Evolutionary conservation across 305 asterid species (phyloP).

Genomic region (Fraxinus paxiana): DNA sequence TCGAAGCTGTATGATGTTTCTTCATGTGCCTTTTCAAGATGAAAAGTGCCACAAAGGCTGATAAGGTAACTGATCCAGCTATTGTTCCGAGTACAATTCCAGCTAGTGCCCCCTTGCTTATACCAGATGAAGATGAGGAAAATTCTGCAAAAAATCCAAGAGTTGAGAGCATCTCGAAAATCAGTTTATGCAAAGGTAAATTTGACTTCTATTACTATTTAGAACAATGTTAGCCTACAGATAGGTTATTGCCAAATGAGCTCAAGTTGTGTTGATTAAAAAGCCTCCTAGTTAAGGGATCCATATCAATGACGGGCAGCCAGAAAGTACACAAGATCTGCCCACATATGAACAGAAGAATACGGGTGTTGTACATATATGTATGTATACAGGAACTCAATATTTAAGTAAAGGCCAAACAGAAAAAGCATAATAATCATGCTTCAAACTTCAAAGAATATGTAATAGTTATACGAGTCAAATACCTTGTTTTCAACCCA

Average conservation of each 20-base stretch:
- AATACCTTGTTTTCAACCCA: not conserved
- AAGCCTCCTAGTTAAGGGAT: not conserved
- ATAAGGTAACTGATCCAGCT: constrained; percentile 63
- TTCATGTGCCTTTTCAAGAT: constrained; percentile 49
- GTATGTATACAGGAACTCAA: not conserved
- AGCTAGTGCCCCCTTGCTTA: constrained; percentile 80
- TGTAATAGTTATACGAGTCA: not conserved
- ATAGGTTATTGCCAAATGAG: not conserved
- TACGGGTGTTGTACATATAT: not conserved
- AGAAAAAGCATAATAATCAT: not conserved
- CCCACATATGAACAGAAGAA: not conserved
- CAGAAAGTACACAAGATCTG: not conserved
- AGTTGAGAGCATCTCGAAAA: constrained; percentile 9
- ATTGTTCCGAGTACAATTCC: constrained; percentile 74
- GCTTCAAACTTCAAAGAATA: not conserved
- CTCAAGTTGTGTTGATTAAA: not conserved
- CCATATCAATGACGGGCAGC: not conserved
- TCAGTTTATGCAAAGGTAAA: not conserved
- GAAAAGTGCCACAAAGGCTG: constrained; percentile 61
- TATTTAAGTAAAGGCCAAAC: not conserved
- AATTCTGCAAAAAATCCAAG: constrained; percentile 45
- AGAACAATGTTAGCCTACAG: not conserved
- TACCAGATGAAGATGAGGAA: constrained; percentile 37
- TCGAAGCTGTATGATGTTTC: constrained; percentile 46
- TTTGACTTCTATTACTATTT: not conserved